Evolutionary conservation across 306 rosid species (phyloP), one percentile per base, ranked within the genome.

Genomic region (Ochetophila trinervis): DNA sequence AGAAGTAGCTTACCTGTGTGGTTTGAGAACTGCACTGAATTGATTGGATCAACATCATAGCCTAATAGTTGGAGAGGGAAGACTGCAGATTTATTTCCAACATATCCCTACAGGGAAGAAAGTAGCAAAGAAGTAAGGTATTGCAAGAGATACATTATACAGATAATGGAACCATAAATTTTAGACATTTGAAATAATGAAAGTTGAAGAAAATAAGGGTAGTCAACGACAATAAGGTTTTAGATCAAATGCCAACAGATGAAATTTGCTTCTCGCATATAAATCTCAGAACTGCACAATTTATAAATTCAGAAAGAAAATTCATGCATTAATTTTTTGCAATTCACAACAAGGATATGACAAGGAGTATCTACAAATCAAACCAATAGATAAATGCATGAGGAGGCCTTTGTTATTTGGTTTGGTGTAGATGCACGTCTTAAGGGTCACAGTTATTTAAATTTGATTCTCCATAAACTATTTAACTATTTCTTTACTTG

Each of bases 11-110:
- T 87, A 82, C 96, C 96, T 81, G 91, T 89, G 91, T 89, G 94
- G 72, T 89, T 89, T 9, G 96, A 89, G 87, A 89, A 89, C 80
- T 89, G 94, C 73, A 89, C 94, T 30, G 96, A 89, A 76, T 87
- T 79, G 58, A 89, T 89, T 63, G 96, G 91, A 83, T 89, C 96
- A 74, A 89, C 96, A 71, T 89, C 96, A 74, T 81, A 89, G 73
- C 96, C 96, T 77, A 89, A 62, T 50, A 89, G 83, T 79, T 89
- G 96, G 62, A 89, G 82, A 56, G 96, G 96, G 44, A 87, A 89
- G 42, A 89, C 91, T 49, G 96, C 91, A 22, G 96, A 79, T 74
- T 89, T 89, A 78, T 89, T 89, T 35, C 96, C 96, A 69, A 89
- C 96, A 66, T 85, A 87, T 30, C 94, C 96, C 96, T 89, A 60